Base-by-base conservation (phyloP, 1,284 basidiomycete genomes). In the Ustanciosporium gigantosporum region DNA sequence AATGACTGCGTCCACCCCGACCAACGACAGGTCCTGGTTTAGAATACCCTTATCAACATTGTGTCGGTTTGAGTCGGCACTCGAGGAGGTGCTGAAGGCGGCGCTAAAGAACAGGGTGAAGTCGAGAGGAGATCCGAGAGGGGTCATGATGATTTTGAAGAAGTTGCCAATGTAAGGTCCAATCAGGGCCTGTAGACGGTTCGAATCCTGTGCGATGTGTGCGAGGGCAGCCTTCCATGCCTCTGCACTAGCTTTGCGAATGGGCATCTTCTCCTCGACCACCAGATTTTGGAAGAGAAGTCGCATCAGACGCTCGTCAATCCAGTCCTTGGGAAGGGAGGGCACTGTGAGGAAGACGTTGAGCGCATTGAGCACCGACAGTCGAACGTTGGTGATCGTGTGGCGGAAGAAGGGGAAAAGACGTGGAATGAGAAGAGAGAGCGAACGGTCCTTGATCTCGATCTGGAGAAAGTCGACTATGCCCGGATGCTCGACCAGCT, bases 21-120 rank as follows among this genome's bases (percentile, higher is more conserved):
- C 83, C 17, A 99, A 82, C 0, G 89, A 86, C 43, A 94, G 81
- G 76, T 99, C 95, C 74, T 97, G 93, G 0, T 86, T 83, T 37
- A 97, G 82, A 85, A 98, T 93, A 50, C 89, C 89, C 82, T 92
- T 97, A 81, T 99, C 95, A 22, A 98, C 89, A 69, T 96, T 94
- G 77, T 98, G 73, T 80, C 79, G 17, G 74, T 77, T 47, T 80
- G 81, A 35, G 66, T 68, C 52, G 29, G 47, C 47, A 20, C 47
- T 41, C 24, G 46, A 39, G 38, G 39, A 44, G 22, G 41, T 41
- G 24, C 51, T 45, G 15, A 52, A 43, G 25, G 46, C 83, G 81
- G 27, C 79, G 79, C 22, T 81, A 77, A 66, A 88, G 76, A 98
- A 92, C 11, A 83, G 82, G 0, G 83, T 76, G 0, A 85, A 78